Evolutionary conservation across 1,284 basidiomycete species (phyloP), one percentile per base, ranked within the genome.

Genomic region (Austroboletus rostrupii): DNA sequence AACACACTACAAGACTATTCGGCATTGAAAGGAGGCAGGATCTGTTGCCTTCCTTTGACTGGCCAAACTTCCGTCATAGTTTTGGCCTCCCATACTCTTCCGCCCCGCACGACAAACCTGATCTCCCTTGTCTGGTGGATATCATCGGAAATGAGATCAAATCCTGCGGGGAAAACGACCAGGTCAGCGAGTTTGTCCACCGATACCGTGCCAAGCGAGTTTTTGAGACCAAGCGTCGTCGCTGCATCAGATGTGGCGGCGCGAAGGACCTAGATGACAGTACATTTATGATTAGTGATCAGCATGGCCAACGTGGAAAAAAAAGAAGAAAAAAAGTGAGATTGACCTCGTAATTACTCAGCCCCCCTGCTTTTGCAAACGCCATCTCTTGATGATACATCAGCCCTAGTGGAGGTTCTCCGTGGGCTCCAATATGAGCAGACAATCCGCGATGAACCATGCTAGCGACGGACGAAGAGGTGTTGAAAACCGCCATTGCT

Each of bases 351-450:
- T 78, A 80, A 59, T 74, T 77, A 3, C 62, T 69, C 47, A 67
- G 58, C 2, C 85, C 86, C 16, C 85, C 86, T 16, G 73, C 69
- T 45, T 72, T 69, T 14, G 82, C 72, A 62, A 85, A 85, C 50
- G 70, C 73, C 77, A 87, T 81, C 60, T 88, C 85, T 19, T 78
- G 76, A 53, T 88, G 86, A 58, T 87, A 88, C 67, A 85, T 86
- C n/a, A 82, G 59, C 1, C 85, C 85, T 13, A 86, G 65, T 0
- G 86, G 85, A 2, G 80, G 75, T 64, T 88, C 86, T n/a, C 85
- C 85, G 56, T 88, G 85, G 0, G 85, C 85, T 26, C 85, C 85
- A 51, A 88, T 83, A 54, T 85, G 79, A 1, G 80, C 73, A 23
- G 73, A 72, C 19, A 86, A 62, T 77, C 85, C 61, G 66, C 77